Conservation (phyloP, 805 yeast species). For the Metschnikowia peoriensis region DNA sequence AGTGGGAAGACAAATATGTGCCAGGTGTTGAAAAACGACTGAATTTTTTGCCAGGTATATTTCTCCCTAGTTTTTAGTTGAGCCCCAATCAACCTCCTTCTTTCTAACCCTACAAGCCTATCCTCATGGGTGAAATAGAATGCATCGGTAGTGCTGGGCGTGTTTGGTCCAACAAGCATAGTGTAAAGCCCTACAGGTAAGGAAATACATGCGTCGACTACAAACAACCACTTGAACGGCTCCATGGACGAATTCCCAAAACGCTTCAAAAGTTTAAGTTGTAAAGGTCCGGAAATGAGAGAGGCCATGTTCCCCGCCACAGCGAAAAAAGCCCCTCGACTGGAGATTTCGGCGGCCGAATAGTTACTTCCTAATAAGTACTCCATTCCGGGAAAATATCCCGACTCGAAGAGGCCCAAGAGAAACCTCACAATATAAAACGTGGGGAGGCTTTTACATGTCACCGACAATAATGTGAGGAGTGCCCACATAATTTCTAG, state of each 20-base stretch:
- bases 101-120: slow-evolving; percentile 42
- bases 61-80: slow-evolving; percentile 38
- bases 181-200: slow-evolving; percentile 34
- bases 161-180: slow-evolving; percentile 32
- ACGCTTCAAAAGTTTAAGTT: slow-evolving; percentile 26
- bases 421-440: slow-evolving; percentile 19
- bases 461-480: slow-evolving; percentile 26
- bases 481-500: slow-evolving; percentile 46
- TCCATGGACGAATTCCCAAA: slow-evolving; percentile 22
- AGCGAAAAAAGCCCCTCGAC: slow-evolving; percentile 31
- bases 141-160: slow-evolving; percentile 35
- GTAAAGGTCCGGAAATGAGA: slow-evolving; percentile 34
- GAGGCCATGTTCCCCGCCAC: slow-evolving; percentile 28
- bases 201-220: slow-evolving; percentile 34
- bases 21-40: slow-evolving; percentile 47
- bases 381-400: slow-evolving; percentile 59
- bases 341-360: slow-evolving; percentile 26
- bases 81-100: slow-evolving; percentile 35
- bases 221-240: slow-evolving; percentile 36
- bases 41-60: slow-evolving; percentile 41
- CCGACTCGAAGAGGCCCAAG: slow-evolving; percentile 47
- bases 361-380: slow-evolving; percentile 42
- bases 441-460: slow-evolving; percentile 13
- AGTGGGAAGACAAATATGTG: slow-evolving; percentile 46
- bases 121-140: slow-evolving; percentile 30